Evolutionary conservation across 768 basidiomycete genomes (phyloP).

Genomic region (Scleroderma bovista): DNA sequence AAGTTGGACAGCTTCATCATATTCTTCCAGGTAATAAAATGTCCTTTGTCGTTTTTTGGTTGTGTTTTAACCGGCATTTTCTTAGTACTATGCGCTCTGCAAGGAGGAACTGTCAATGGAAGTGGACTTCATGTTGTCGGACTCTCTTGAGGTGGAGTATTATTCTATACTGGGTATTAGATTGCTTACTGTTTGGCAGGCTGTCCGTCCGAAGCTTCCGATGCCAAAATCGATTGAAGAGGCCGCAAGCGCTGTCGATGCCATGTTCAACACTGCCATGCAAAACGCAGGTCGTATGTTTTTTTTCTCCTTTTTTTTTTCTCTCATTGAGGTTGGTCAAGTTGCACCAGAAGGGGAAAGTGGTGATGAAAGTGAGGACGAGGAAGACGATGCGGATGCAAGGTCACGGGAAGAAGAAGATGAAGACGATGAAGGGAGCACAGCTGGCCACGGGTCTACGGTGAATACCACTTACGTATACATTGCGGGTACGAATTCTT

Average conservation of each 20-base stretch:
- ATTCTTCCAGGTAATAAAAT: constrained; percentile 77
- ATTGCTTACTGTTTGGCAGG: constrained; percentile 37
- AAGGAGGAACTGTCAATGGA: constrained; percentile 94
- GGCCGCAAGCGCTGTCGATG: constrained; percentile 84
- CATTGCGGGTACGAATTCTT: not conserved
- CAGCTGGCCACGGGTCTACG: constrained; percentile 43
- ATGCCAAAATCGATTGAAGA: constrained; percentile 75
- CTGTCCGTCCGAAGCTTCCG: constrained; percentile 77
- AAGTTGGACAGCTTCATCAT: constrained; percentile 89
- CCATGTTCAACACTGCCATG: constrained; percentile 69
- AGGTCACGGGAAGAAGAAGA: constrained; percentile 49
- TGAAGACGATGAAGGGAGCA: constrained; percentile 50
- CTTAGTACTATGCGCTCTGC: constrained; percentile 79
- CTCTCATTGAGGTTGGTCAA: constrained; percentile 17
- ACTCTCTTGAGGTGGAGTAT: constrained; percentile 77
- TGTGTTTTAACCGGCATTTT: constrained; percentile 2
- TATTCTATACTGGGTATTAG: not conserved
- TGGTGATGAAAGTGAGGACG: constrained; percentile 50
- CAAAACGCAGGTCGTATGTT: constrained; percentile 54
- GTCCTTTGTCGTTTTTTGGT: not conserved
- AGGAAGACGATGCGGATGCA: constrained; percentile 36
- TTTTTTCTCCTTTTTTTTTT: not conserved
- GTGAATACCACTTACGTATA: constrained; percentile 33
- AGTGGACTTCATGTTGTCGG: constrained; percentile 93
- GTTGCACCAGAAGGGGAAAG: constrained; percentile 34